Evolutionary conservation across 108 stramenopile genomes (phyloP).

Genomic region (Skeletonema tropicum): DNA sequence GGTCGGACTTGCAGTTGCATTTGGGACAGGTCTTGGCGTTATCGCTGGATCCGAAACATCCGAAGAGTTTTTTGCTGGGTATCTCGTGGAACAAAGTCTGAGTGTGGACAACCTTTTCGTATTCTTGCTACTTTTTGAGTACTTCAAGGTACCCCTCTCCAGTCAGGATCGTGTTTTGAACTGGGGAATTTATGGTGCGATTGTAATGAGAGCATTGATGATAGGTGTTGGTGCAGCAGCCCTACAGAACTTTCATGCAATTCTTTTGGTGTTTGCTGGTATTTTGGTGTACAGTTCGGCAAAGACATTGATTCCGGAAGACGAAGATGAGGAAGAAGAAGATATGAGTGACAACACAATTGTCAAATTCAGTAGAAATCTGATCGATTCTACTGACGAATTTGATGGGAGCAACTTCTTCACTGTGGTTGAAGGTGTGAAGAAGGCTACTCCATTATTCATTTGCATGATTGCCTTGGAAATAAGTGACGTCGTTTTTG

Average conservation of each 20-base stretch:
- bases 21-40: slow-evolving; percentile 56
- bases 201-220: slow-evolving; percentile 93
- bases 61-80: slow-evolving; percentile 90
- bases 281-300: slow-evolving; percentile 81
- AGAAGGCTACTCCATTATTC: slow-evolving; percentile 90
- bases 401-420: slow-evolving; percentile 93
- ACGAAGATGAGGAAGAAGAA: slow-evolving; percentile 83
- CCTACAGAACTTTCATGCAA: slow-evolving; percentile 82
- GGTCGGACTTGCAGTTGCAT: slow-evolving; percentile 68
- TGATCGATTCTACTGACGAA: slow-evolving; percentile 69
- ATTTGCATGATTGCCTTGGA: slow-evolving; percentile 95
- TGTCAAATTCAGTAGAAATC: slow-evolving; percentile 64
- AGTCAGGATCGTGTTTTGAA: slow-evolving; percentile 82
- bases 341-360: slow-evolving; percentile 80
- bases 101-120: slow-evolving; percentile 93
- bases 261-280: slow-evolving; percentile 88
- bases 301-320: slow-evolving; percentile 71
- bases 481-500: slow-evolving; percentile 95
- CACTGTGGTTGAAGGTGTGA: slow-evolving; percentile 75
- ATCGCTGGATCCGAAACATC: slow-evolving; percentile 42
- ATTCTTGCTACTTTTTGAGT: slow-evolving; percentile 89
- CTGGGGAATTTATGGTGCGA: slow-evolving; percentile 88
- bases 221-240: slow-evolving; percentile 92
- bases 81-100: slow-evolving; percentile 87
- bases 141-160: slow-evolving; percentile 76